Evolutionary conservation across 352 stramenopile genomes (phyloP).

Genomic region (Pelagophyceae sp.): DNA sequence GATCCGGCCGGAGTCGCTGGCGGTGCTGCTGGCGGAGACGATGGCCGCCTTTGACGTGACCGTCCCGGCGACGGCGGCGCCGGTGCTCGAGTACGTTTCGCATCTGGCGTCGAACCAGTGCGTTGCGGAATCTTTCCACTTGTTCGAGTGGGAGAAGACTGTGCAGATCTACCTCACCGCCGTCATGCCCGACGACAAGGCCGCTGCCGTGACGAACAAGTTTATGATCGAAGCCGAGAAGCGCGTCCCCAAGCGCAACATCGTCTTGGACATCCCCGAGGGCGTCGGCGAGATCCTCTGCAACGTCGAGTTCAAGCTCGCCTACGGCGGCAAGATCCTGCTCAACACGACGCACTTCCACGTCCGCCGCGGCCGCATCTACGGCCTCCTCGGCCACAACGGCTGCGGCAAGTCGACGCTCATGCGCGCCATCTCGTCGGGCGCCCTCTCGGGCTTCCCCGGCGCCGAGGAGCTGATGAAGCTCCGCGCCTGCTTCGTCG

Average conservation of each 20-base stretch:
- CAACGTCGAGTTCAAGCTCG: constrained; percentile 28
- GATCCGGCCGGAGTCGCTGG: not conserved
- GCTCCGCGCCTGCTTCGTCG: constrained; percentile 19
- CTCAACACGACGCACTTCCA: constrained; percentile 39
- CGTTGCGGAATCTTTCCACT: constrained; percentile 14
- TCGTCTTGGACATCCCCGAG: constrained; percentile 15
- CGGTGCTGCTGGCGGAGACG: not conserved
- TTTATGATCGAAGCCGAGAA: constrained; percentile 18
- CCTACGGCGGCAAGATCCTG: constrained; percentile 45
- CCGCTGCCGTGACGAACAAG: not conserved
- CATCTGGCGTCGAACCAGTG: constrained; percentile 12
- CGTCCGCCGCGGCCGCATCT: constrained; percentile 30
- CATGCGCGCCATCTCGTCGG: constrained; percentile 71
- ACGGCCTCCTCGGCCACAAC: constrained; percentile 68
- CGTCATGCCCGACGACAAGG: not conserved
- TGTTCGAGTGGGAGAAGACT: constrained; percentile 20
- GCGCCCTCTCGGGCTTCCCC: constrained; percentile 72
- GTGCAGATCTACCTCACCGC: not conserved
- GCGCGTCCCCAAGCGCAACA: not conserved
- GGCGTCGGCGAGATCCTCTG: constrained; percentile 23
- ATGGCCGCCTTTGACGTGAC: not conserved
- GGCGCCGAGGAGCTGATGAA: constrained; percentile 44
- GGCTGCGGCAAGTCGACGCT: constrained; percentile 75
- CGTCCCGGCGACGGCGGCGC: not conserved
- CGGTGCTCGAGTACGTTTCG: constrained; percentile 14